A percentile compares a stretch with the other conserved stretches of the same genome.
These are phyloP conservation scores for Aspergillus carbonarius DNA, from an alignment of 2,329 filamentous ascomycete genomes.

Conservation along the genomic window DNA sequence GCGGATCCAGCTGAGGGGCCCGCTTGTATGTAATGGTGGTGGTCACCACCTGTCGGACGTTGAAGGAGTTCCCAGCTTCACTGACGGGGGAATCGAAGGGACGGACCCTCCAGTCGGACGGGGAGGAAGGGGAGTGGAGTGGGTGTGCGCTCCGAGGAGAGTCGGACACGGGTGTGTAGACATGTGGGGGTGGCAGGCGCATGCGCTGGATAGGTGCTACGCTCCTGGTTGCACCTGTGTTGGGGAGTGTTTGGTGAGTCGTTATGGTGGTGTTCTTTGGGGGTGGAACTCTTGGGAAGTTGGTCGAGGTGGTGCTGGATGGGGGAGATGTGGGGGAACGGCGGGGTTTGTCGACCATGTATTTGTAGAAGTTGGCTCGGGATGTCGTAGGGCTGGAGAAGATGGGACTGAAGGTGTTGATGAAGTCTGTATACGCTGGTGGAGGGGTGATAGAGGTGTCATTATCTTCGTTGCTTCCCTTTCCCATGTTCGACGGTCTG, in stretches of 20 bases:
- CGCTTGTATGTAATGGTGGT: slow-evolving; percentile 84
- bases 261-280: slow-evolving; percentile 33
- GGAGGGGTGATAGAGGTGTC: slow-evolving; percentile 89
- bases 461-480: slow-evolving; percentile 58
- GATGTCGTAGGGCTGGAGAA: slow-evolving; percentile 67
- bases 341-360: slow-evolving; percentile 28
- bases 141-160: slow-evolving; percentile 58
- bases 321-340: slow-evolving; percentile 37
- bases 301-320: slow-evolving; percentile 35
- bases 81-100: slow-evolving; percentile 59
- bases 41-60: slow-evolving; percentile 84
- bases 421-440: slow-evolving; percentile 84
- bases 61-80: slow-evolving; percentile 59
- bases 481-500: too few relatives aligned
- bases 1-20: slow-evolving; percentile 68
- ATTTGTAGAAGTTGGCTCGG: slow-evolving; percentile 52
- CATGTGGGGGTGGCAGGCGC: slow-evolving; percentile 75
- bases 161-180: slow-evolving; percentile 63
- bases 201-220: slow-evolving; percentile 59
- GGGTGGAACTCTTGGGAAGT: slow-evolving; percentile 35
- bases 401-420: slow-evolving; percentile 74
- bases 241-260: slow-evolving; percentile 59
- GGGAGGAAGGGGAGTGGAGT: slow-evolving; percentile 47
- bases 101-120: slow-evolving; percentile 73
- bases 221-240: slow-evolving; percentile 59